Base-by-base conservation (phyloP, 306 rosid species). In the Ochetophila trinervis region DNA sequence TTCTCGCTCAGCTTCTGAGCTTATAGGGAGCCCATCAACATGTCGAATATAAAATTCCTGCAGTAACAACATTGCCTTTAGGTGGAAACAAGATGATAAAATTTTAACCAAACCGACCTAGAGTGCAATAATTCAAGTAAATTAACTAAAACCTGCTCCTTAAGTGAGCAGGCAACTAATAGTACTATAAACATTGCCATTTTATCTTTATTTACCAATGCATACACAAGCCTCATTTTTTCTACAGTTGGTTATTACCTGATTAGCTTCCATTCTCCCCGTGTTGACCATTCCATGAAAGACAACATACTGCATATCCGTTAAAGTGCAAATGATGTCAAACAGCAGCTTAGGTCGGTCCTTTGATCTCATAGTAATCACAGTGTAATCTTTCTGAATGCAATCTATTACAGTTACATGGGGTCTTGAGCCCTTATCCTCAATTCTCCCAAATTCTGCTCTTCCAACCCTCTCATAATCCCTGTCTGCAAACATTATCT, bases 261-360 rank as follows among this genome's bases (percentile, higher is more conserved):
- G 97, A 88, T 62, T 87, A 52, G 99, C 96, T 72, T 86, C 96
- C n/a, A 68, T 74, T 76, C 82, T 74, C 67, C 64, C 77, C 17
- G 99, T 90, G 62, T 78, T 62, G 68, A 93, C 97, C 74, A 90
- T 80, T 13, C 96, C 99, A 68, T 93, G 99, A 72, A 76, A 93
- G 61, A 93, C 90, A 13, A 93, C 96, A 75, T 87, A 93, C 77
- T 93, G 88, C 98, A 93, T 89, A 66, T 93, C 98, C 0, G 98
- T 93, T 62, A 93, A 83, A 44, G 99, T 93, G 85, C 97, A 93
- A 72, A 93, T 72, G 57, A 93, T 87, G 78, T 93, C 99, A n/a
- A 84, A 93, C 79, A 93, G 60, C 76, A 93, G 76, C 57, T 89
- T 93, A 0, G 97, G 95, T 53, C 99, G 73, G 81, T 93, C 99